Evolutionary conservation across 768 basidiomycete genomes (phyloP), one percentile per base, ranked within the genome.

Genomic region (Termitomyces sp.): DNA sequence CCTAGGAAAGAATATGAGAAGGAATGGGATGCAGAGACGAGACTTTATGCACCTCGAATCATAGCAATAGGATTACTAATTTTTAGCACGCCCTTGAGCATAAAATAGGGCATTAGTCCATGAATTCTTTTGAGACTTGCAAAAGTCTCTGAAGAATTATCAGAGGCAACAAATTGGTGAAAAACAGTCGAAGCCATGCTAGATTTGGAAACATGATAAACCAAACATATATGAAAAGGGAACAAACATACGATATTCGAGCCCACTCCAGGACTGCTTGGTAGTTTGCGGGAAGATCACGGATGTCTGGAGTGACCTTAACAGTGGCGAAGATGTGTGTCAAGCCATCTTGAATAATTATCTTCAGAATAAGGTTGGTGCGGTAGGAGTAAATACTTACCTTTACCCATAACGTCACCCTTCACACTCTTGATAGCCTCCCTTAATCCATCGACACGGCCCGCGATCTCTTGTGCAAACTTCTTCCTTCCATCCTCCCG

Each of bases 181-280:
- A 98, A 99, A 38, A 98, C 86, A 2, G 97, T 95, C 5, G 97
- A 96, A 0, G 97, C 97, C 60, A 98, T 76, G 33, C 95, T 98
- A 50, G 46, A 61, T 50, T 29, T 35, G 10, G 20, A 32, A 36
- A 23, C 16, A 23, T 56, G 52, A 51, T 29, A 36, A 43, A 20
- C 51, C 36, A 44, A 44, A 42, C 16, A 13, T 16, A 2, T 15
- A 52, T n/a, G n/a, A n/a, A 50, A 47, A 31, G n/a, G 40, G 22
- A 6, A 48, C n/a, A 23, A 27, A 38, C 94, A 66, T 56, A 96
- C 94, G 96, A 96, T 66, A 98, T 97, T 52, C 95, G 77, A 5
- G 90, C 97, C 96, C 97, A 99, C 70, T 98, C 96, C 7, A 96
- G 66, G 43, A 98, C 93, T 38, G 94, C 90, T 60, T 83, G 79